Conservation (phyloP, 768 basidiomycete species). For the Mycena belliarum region DNA sequence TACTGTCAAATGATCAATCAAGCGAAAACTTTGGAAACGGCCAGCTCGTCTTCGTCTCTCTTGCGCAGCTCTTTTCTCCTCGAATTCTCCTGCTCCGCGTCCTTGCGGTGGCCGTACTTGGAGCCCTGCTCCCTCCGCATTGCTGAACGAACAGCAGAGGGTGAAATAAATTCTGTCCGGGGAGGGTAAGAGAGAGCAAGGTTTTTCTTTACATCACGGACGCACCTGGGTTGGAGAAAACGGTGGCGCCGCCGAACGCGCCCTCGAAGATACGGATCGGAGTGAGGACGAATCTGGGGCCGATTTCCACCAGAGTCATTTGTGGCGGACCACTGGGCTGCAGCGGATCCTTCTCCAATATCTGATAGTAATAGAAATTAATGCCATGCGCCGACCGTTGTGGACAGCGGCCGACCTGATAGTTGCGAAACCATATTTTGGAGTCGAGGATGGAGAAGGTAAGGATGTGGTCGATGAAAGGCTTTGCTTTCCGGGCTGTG, state of each 20-base stretch:
- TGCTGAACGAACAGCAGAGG: conserved; percentile 74
- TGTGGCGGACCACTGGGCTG: conserved; percentile 85
- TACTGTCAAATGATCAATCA: conserved; percentile 37
- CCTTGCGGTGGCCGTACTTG: conserved; percentile 82
- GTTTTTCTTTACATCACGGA: conserved; percentile 15
- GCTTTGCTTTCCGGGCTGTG: conserved; percentile 87
- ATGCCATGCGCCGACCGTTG: background rate
- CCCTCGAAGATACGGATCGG: conserved; percentile 99
- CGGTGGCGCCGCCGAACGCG: conserved; percentile 91
- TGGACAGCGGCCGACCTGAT: conserved; percentile 65
- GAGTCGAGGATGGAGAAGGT: conserved; percentile 94
- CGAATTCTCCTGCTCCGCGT: conserved; percentile 66
- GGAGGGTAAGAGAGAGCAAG: no score
- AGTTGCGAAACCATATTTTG: conserved; percentile 99
- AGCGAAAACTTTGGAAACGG: conserved; percentile 87
- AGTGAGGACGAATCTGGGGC: conserved; percentile 94
- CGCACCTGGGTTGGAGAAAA: conserved; percentile 93
- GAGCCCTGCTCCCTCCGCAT: conserved; percentile 71
- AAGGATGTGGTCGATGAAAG: conserved; percentile 96
- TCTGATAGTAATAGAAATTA: conserved; percentile 55
- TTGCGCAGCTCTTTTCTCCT: conserved; percentile 64
- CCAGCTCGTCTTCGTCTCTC: conserved; percentile 75
- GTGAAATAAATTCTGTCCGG: conserved; percentile 84
- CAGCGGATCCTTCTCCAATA: conserved; percentile 90
- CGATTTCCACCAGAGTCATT: conserved; percentile 92